phyloP scores from a whole-genome alignment of 345 rosid genomes.

The Reutealis trisperma region DNA sequence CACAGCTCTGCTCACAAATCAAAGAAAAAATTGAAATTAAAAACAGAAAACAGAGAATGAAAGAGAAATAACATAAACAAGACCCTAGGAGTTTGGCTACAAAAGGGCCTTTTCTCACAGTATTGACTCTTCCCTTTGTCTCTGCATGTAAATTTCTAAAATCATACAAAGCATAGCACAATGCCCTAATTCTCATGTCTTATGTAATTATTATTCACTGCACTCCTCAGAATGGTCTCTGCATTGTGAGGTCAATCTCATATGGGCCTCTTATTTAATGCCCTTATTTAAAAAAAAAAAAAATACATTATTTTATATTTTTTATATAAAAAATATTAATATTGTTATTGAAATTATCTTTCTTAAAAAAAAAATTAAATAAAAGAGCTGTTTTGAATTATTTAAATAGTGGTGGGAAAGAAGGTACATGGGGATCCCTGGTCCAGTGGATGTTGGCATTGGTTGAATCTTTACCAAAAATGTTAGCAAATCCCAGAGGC shows the following conservation, averaged over 20 bases:
- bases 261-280: constrained; percentile 29
- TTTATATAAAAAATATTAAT: too few species aligned
- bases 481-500: not conserved
- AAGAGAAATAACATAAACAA: constrained; percentile 35
- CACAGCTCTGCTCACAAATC: constrained; percentile 14
- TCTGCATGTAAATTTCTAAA: constrained; percentile 4
- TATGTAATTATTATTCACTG: constrained; percentile 25
- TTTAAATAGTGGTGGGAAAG: too few species aligned
- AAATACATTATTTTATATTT: not conserved
- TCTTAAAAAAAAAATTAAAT: too few species aligned
- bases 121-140: constrained; percentile 37
- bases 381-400: too few species aligned
- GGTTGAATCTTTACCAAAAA: not conserved
- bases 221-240: not conserved
- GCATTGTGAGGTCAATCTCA: constrained; percentile 53
- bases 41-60: constrained; percentile 12
- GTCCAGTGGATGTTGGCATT: constrained; percentile 18
- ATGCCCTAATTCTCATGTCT: constrained; percentile 29
- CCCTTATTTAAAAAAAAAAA: not conserved
- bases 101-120: constrained; percentile 26
- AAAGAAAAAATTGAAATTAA: not conserved
- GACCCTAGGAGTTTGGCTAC: constrained; percentile 36
- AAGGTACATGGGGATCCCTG: not conserved
- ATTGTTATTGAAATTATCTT: too few species aligned
- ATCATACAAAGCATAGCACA: constrained; percentile 22